Conservation (phyloP, 345 rosid genomes). For the Brassica juncea region DNA sequence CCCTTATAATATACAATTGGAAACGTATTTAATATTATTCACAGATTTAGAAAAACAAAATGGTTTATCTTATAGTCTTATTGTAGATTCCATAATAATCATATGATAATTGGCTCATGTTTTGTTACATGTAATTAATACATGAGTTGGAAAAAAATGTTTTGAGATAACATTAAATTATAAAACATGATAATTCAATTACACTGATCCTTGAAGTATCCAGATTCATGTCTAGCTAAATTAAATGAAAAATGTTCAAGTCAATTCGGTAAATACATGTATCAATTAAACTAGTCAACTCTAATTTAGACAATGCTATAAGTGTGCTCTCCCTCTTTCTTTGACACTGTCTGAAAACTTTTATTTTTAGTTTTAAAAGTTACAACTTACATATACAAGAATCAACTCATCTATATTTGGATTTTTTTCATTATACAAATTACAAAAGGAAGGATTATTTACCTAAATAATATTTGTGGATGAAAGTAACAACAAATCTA, state of each 20-base stretch:
- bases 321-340: conserved; percentile 42
- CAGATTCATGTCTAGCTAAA: neutral
- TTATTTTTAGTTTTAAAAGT: conserved; percentile 11
- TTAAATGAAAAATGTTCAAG: neutral
- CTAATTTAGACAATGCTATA: conserved; percentile 11
- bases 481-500: conserved; percentile 29
- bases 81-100: no score
- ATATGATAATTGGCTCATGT: no score
- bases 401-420: conserved; percentile 24
- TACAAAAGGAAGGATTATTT: conserved; percentile 19
- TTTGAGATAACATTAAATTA: neutral
- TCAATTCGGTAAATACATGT: neutral
- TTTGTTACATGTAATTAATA: no score
- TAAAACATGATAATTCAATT: no score
- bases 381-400: conserved; percentile 23
- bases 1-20: no score
- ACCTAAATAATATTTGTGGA: conserved; percentile 27
- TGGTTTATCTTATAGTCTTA: no score
- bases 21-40: no score
- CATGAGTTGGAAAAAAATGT: no score
- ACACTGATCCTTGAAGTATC: no score
- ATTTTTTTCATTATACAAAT: neutral
- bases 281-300: conserved; percentile 31
- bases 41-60: no score
- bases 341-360: conserved; percentile 36